Evolutionary conservation across 306 rosid genomes (phyloP).

Genomic region (Rosa rugosa): DNA sequence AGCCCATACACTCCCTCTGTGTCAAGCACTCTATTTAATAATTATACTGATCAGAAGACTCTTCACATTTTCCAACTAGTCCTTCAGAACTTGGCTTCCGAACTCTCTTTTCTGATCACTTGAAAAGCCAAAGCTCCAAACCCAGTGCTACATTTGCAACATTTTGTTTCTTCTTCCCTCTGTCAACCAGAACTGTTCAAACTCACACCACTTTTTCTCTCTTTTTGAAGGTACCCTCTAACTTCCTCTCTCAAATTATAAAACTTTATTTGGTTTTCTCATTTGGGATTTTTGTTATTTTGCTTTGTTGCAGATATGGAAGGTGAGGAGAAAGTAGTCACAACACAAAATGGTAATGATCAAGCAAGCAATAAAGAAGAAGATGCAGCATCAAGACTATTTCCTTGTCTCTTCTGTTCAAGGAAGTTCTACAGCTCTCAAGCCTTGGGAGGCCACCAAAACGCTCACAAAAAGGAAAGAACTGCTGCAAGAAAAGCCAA

Average conservation of each 20-base stretch:
- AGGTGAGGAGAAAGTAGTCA: constrained; percentile 25
- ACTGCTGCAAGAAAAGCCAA: constrained; percentile 70
- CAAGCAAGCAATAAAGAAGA: constrained; percentile 32
- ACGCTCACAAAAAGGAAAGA: constrained; percentile 86
- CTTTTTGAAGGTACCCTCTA: constrained; percentile 22
- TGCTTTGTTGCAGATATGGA: constrained; percentile 42
- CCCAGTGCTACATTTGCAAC: neutral
- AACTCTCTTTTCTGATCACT: constrained; percentile 39
- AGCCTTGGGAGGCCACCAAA: constrained; percentile 92
- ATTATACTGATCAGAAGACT: constrained; percentile 20
- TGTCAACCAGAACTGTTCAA: neutral
- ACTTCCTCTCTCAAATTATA: neutral
- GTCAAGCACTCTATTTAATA: constrained; percentile 45
- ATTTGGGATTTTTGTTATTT: neutral
- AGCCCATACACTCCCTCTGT: constrained; percentile 60
- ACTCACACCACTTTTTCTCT: constrained; percentile 12
- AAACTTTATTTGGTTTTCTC: neutral
- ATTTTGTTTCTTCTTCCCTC: constrained; percentile 8
- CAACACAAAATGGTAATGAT: constrained; percentile 18
- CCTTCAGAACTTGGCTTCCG: constrained; percentile 38
- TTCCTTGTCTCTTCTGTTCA: constrained; percentile 73
- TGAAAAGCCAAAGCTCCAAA: constrained; percentile 26
- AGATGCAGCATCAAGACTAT: constrained; percentile 46
- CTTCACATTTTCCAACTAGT: constrained; percentile 55
- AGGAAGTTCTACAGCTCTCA: constrained; percentile 81